Evolutionary conservation across 352 stramenopile species (phyloP).

Genomic region (Halophytophthora polymorphica): DNA sequence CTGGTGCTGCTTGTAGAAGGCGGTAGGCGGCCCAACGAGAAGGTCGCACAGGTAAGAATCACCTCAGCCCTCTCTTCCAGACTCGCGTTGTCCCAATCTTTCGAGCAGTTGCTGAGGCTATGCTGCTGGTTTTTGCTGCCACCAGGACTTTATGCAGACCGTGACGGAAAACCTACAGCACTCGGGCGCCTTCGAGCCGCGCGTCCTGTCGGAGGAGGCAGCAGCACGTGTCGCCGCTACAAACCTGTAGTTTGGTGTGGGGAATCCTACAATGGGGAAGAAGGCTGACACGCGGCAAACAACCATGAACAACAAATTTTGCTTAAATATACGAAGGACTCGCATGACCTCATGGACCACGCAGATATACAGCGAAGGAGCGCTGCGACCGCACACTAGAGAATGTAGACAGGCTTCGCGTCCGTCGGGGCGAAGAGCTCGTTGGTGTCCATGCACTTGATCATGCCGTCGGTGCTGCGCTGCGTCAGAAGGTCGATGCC

Average conservation of each 20-base stretch:
- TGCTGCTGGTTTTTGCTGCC: not conserved
- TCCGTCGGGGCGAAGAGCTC: constrained; percentile 56
- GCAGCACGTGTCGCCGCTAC: constrained; percentile 1
- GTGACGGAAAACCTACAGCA: constrained; percentile 75
- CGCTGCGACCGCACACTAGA: constrained; percentile 30
- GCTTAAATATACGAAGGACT: too few species aligned
- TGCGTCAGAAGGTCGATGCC: constrained; percentile 61
- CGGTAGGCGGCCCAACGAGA: constrained; percentile 64
- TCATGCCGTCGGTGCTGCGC: constrained; percentile 40
- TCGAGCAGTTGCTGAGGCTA: not conserved
- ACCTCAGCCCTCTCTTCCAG: not conserved
- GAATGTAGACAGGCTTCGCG: constrained; percentile 79
- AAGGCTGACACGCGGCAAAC: not conserved
- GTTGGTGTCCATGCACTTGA: constrained; percentile 74
- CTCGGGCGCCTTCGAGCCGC: constrained; percentile 51
- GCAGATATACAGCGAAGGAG: not conserved
- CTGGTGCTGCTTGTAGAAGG: constrained; percentile 73
- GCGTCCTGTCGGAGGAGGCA: constrained; percentile 10
- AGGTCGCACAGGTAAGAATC: constrained; percentile 54
- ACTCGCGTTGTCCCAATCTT: constrained; percentile 2
- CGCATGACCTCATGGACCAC: too few species aligned
- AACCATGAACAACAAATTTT: too few species aligned
- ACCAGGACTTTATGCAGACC: constrained; percentile 82
- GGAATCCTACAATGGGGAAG: not conserved
- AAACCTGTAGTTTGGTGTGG: constrained; percentile 1